These are phyloP conservation scores for Globisporangium sylvaticum DNA, from an alignment of 352 stramenopile species.

Conservation along the genomic window DNA sequence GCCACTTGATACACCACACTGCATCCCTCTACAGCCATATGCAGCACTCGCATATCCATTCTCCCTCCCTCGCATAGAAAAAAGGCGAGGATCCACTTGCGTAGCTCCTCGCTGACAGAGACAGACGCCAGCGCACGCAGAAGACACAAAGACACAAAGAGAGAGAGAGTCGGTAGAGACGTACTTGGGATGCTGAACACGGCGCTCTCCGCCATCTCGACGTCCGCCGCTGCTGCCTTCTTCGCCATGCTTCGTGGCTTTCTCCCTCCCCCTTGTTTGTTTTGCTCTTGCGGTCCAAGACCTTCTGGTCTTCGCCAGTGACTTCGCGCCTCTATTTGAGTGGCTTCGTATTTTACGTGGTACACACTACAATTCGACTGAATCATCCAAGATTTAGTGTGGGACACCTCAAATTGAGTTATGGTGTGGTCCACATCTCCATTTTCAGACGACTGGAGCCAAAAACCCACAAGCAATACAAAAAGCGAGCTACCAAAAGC, in stretches of 20 bases:
- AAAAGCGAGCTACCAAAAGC: constrained; percentile 8
- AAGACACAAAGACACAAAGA: background rate
- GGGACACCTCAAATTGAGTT: background rate
- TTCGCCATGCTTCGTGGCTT: constrained; percentile 21
- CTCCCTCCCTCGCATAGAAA: background rate
- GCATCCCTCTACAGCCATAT: background rate
- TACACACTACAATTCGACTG: no score
- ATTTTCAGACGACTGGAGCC: constrained; percentile 8
- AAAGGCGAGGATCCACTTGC: background rate
- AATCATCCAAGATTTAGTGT: no score
- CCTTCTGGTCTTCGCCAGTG: constrained; percentile 1
- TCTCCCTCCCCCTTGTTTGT: no score
- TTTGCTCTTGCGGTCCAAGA: constrained; percentile 4
- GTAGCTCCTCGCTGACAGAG: background rate
- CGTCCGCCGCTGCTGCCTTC: constrained; percentile 19
- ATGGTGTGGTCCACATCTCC: background rate
- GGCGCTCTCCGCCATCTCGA: constrained; percentile 20
- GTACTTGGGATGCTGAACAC: constrained; percentile 51
- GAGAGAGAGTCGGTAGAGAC: background rate
- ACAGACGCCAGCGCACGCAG: background rate
- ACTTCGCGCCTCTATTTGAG: constrained; percentile 8
- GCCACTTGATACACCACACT: background rate
- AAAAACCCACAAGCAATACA: constrained; percentile 7
- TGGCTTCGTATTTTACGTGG: no score
- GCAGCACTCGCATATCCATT: background rate